Conservation (phyloP, 306 rosid genomes). For the Dalbergia cultrata region DNA sequence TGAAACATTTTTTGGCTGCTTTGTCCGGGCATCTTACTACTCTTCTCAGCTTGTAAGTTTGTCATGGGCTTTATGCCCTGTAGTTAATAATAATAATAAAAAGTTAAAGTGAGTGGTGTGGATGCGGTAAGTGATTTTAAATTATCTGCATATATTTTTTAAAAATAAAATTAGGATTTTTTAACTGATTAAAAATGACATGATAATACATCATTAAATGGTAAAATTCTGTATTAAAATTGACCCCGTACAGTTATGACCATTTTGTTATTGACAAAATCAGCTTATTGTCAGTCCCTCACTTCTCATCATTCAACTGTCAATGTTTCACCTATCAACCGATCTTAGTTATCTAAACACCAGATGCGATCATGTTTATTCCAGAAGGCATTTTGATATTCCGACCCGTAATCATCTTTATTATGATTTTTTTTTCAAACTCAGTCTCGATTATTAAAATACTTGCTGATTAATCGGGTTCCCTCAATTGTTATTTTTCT, state of each 20-base stretch:
- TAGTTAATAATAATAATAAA: too few species aligned
- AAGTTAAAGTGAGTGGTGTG: too few species aligned
- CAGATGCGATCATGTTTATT: constrained; percentile 1
- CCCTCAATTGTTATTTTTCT: not conserved
- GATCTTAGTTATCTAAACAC: not conserved
- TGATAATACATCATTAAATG: too few species aligned
- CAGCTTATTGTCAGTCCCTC: not conserved
- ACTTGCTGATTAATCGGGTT: not conserved
- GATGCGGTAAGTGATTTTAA: too few species aligned
- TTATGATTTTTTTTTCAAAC: not conserved
- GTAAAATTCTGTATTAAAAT: not conserved
- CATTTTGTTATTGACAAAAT: not conserved
- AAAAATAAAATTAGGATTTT: too few species aligned
- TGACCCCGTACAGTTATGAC: too few species aligned
- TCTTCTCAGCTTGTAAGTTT: too few species aligned
- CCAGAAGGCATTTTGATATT: not conserved
- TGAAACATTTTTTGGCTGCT: too few species aligned
- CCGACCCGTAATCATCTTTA: constrained; percentile 1
- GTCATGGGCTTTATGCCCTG: too few species aligned
- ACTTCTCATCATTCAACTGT: not conserved
- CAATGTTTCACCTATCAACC: not conserved
- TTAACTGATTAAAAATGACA: too few species aligned
- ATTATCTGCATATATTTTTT: too few species aligned
- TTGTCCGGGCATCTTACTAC: too few species aligned
- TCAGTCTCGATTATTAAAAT: not conserved